Evolutionary conservation across 192 early-diverging fungal species (phyloP).

Genomic region (Backusella macrospora): DNA sequence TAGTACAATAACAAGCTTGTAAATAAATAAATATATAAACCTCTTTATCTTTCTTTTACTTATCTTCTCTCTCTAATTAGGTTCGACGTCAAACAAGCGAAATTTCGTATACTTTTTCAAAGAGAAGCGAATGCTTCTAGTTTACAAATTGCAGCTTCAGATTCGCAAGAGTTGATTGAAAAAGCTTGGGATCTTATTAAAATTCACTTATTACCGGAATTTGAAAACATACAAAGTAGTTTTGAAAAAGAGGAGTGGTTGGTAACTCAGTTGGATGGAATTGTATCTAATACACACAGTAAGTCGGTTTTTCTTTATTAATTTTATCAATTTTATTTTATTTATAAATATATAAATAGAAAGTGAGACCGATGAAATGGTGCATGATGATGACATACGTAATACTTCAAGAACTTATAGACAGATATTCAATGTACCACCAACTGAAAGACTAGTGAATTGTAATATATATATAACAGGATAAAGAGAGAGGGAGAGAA

Average conservation of each 20-base stretch:
- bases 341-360: constrained; percentile 46
- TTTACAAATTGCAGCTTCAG: constrained; percentile 79
- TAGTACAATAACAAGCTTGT: constrained; percentile 91
- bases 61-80: constrained; percentile 35
- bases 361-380: constrained; percentile 76
- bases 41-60: not conserved
- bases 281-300: constrained; percentile 56
- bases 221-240: constrained; percentile 70
- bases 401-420: constrained; percentile 87
- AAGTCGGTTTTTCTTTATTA: not conserved
- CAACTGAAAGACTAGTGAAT: constrained; percentile 87
- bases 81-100: constrained; percentile 88
- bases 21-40: not conserved
- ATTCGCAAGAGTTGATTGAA: constrained; percentile 76
- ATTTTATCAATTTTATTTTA: not conserved
- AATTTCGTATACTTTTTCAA: constrained; percentile 83
- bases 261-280: constrained; percentile 80
- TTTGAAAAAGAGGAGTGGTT: constrained; percentile 84
- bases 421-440: constrained; percentile 81
- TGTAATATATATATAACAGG: constrained; percentile 54
- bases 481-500: not conserved
- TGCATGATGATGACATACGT: constrained; percentile 85
- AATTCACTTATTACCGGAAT: constrained; percentile 50
- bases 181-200: constrained; percentile 89
- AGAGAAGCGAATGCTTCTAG: constrained; percentile 53